A percentile compares a stretch with the other conserved stretches of the same genome.
phyloP scores from a whole-genome alignment of 2,329 filamentous ascomycete genomes.

The Fusarium liriodendri region DNA sequence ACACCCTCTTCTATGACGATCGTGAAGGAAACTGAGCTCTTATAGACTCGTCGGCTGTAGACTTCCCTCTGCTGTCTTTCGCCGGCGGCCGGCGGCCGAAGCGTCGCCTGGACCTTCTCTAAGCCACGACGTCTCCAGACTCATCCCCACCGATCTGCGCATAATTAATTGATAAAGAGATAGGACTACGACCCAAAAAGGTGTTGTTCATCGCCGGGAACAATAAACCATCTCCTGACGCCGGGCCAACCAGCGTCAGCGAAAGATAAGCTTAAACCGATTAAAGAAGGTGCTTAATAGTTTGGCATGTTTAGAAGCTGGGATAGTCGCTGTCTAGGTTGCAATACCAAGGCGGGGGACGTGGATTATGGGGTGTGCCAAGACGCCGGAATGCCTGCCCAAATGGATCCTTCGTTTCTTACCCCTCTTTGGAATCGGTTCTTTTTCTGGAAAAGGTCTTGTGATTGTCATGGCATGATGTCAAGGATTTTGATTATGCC shows the following conservation, averaged over 20 bases:
- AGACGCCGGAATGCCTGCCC: conserved; percentile 1
- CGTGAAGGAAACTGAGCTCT: background rate
- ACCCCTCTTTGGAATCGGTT: conserved; percentile 1
- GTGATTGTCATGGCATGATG: background rate
- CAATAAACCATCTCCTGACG: background rate
- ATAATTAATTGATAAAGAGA: conserved; percentile 15
- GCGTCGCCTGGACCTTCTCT: background rate
- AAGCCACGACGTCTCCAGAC: background rate
- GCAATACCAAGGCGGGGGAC: conserved; percentile 16
- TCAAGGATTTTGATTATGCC: background rate
- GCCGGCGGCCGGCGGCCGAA: background rate
- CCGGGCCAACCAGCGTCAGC: background rate
- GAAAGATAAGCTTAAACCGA: conserved; percentile 13
- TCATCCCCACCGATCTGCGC: conserved; percentile 21
- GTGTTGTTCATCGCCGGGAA: background rate
- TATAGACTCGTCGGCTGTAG: conserved; percentile 9
- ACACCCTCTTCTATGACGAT: background rate
- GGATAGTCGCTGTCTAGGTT: conserved; percentile 3
- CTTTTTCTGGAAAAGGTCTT: background rate
- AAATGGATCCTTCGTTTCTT: background rate
- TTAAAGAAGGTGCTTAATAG: conserved; percentile 27
- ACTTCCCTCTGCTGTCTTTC: background rate
- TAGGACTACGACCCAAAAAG: background rate
- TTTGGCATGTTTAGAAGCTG: background rate
- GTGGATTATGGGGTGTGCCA: conserved; percentile 13